Evolutionary conservation across 2,329 filamentous ascomycete species (phyloP).

Genomic region (Aspergillus puulaauensis): DNA sequence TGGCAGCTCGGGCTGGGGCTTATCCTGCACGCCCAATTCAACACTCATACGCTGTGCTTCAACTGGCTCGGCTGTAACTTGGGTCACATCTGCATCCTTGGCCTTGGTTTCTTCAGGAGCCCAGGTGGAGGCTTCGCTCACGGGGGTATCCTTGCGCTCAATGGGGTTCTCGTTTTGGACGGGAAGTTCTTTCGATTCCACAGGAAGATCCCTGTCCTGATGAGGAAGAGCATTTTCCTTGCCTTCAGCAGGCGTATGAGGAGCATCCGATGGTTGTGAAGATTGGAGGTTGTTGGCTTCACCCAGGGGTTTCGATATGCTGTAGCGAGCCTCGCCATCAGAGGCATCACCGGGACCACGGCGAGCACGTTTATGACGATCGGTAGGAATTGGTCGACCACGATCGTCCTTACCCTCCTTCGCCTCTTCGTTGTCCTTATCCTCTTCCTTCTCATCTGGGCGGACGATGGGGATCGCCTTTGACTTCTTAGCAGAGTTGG

Average conservation of each 20-base stretch:
- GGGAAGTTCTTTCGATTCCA: constrained; percentile 38
- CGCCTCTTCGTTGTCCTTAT: constrained; percentile 39
- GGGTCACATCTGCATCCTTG: constrained; percentile 44
- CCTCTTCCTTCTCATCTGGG: constrained; percentile 55
- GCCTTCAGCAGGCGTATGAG: constrained; percentile 33
- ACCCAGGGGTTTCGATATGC: constrained; percentile 46
- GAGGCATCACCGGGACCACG: constrained; percentile 61
- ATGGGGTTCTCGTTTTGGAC: constrained; percentile 38
- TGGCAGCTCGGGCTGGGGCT: constrained; percentile 12
- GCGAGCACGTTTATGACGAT: constrained; percentile 73
- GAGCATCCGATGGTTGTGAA: constrained; percentile 23
- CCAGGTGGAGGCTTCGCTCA: constrained; percentile 50
- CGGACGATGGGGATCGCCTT: constrained; percentile 82
- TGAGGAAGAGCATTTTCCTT: constrained; percentile 39
- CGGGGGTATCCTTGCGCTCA: constrained; percentile 30
- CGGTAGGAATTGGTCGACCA: constrained; percentile 61
- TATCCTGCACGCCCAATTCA: constrained; percentile 14
- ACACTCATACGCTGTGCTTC: constrained; percentile 11
- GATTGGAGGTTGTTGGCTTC: constrained; percentile 30
- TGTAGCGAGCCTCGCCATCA: constrained; percentile 74
- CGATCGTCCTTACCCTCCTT: constrained; percentile 36
- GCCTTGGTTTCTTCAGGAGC: constrained; percentile 62
- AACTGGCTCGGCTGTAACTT: constrained; percentile 46
- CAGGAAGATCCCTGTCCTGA: constrained; percentile 35
- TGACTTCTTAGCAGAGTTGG: constrained; percentile 67